A percentile compares a stretch with the other conserved stretches of the same genome.
phyloP scores from a whole-genome alignment of 192 early-diverging fungal genomes.

The Coemansia sp. region DNA sequence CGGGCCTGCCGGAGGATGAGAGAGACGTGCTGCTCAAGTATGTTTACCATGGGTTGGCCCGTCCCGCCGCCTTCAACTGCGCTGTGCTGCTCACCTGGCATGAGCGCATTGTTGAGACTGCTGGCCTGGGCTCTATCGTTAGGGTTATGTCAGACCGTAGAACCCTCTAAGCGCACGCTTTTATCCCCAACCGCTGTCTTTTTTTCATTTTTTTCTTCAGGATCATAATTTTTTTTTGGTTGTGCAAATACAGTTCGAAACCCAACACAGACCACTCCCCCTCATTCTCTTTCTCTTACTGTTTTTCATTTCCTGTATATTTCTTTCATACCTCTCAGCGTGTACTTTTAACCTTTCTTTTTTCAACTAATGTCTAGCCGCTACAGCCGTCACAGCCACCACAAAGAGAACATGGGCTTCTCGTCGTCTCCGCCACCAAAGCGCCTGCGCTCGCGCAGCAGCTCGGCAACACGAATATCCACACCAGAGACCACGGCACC shows the following conservation, averaged over 20 bases:
- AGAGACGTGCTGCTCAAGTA: slow-evolving; percentile 88
- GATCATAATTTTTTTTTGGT: neutral
- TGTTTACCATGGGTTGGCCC: slow-evolving; percentile 86
- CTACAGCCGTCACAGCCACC: no score
- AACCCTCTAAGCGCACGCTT: slow-evolving; percentile 52
- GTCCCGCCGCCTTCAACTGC: slow-evolving; percentile 80
- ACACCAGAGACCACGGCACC: no score
- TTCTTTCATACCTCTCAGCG: no score
- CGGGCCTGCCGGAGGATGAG: slow-evolving; percentile 57
- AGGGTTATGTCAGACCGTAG: slow-evolving; percentile 88
- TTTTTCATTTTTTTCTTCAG: slow-evolving; percentile 13
- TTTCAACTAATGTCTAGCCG: no score
- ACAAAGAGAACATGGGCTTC: no score
- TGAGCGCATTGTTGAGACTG: slow-evolving; percentile 90
- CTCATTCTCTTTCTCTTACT: no score
- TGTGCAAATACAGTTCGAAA: neutral
- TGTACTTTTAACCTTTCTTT: no score
- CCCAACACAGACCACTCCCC: no score
- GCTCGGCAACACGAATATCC: no score
- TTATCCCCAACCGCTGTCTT: neutral
- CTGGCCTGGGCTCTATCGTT: slow-evolving; percentile 85
- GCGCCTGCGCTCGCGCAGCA: no score
- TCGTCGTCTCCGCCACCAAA: no score
- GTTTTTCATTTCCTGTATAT: no score
- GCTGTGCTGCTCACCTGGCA: slow-evolving; percentile 88